Conservation (phyloP, 257 asterid genomes). For the Rauvolfia tetraphylla region DNA sequence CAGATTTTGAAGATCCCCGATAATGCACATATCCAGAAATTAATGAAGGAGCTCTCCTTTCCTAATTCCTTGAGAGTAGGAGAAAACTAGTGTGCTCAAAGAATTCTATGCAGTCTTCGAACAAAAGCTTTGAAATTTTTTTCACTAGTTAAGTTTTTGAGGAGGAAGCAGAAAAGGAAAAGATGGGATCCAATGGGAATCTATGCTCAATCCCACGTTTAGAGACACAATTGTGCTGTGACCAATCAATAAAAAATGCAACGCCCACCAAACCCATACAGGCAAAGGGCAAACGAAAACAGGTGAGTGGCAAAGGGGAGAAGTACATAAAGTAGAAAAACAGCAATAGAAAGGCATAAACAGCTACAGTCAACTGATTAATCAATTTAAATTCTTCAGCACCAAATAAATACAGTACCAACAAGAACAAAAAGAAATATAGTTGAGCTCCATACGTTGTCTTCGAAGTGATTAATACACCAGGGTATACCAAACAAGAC, state of each 20-base stretch:
- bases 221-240: background rate
- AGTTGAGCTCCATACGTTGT: background rate
- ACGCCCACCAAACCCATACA: background rate
- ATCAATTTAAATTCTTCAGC: background rate
- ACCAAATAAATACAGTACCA: background rate
- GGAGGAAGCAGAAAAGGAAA: background rate
- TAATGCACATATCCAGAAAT: background rate
- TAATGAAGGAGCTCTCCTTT: background rate
- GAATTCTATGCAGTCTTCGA: background rate
- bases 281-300: background rate
- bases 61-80: background rate
- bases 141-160: background rate
- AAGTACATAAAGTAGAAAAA: background rate
- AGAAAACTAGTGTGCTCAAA: background rate
- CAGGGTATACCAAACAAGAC: background rate
- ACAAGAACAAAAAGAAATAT: background rate
- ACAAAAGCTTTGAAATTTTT: background rate
- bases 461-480: background rate
- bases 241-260: background rate
- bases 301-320: background rate
- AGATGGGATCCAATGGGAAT: background rate
- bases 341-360: background rate
- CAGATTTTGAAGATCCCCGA: background rate
- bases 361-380: background rate
- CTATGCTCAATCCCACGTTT: background rate